These are phyloP conservation scores for Xylaria longipes DNA, from an alignment of 495 filamentous ascomycete genomes.

Conservation along the genomic window DNA sequence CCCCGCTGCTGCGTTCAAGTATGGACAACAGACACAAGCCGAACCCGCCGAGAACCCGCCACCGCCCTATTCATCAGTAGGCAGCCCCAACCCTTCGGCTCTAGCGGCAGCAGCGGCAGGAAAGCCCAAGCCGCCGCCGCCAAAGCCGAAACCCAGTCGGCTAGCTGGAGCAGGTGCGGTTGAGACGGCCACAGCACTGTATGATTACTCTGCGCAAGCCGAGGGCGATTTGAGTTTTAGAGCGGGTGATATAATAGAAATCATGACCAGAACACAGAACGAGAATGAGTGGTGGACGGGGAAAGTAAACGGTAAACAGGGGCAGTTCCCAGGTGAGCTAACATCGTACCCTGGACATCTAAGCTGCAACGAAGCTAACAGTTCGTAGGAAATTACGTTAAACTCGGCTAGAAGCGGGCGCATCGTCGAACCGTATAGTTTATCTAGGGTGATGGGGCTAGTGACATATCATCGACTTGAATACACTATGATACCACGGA, in stretches of 20 bases:
- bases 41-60: slow-evolving; percentile 44
- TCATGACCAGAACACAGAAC: slow-evolving; percentile 77
- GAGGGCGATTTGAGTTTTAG: slow-evolving; percentile 93
- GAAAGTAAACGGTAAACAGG: slow-evolving; percentile 73
- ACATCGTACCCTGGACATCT: not conserved
- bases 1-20: slow-evolving; percentile 31
- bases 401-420: slow-evolving; percentile 32
- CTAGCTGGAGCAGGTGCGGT: slow-evolving; percentile 67
- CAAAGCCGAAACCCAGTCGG: slow-evolving; percentile 84
- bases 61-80: slow-evolving; percentile 71
- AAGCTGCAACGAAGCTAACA: slow-evolving; percentile 23
- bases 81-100: slow-evolving; percentile 34
- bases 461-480: not conserved
- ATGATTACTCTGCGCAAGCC: slow-evolving; percentile 95
- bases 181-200: slow-evolving; percentile 84
- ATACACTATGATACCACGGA: slow-evolving; percentile 10
- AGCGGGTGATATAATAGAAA: slow-evolving; percentile 90
- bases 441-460: not conserved
- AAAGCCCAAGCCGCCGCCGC: slow-evolving; percentile 84
- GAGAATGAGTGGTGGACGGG: slow-evolving; percentile 98
- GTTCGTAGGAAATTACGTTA: slow-evolving; percentile 39
- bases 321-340: slow-evolving; percentile 91
- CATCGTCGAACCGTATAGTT: slow-evolving; percentile 15
- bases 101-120: slow-evolving; percentile 76
- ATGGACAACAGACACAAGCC: slow-evolving; percentile 33